These are phyloP conservation scores for Colletotrichum agaves DNA, from an alignment of 2,329 filamentous ascomycete genomes.

Conservation along the genomic window DNA sequence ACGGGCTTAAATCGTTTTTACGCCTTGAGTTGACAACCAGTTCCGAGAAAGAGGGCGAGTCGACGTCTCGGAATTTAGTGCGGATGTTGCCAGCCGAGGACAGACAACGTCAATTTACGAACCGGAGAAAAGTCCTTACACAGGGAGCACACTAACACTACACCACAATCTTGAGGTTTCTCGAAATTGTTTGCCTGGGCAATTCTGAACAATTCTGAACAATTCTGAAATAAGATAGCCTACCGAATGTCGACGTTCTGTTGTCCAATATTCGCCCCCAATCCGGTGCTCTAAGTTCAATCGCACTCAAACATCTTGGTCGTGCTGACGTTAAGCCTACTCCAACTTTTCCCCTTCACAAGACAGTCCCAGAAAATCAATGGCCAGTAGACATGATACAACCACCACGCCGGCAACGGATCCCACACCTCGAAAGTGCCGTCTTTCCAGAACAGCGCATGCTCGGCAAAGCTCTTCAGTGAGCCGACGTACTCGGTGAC, in stretches of 20 bases:
- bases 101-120: too few species aligned
- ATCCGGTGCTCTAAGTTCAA: not conserved
- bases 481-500: constrained; percentile 26
- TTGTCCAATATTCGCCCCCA: too few species aligned
- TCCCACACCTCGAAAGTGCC: constrained; percentile 65
- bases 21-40: not conserved
- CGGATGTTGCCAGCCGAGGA: too few species aligned
- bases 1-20: not conserved
- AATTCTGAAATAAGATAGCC: too few species aligned
- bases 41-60: too few species aligned
- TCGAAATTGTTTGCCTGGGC: too few species aligned
- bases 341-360: constrained; percentile 65
- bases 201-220: too few species aligned
- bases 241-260: too few species aligned
- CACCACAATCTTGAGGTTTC: too few species aligned
- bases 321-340: constrained; percentile 75
- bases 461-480: constrained; percentile 46
- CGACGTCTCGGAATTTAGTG: too few species aligned
- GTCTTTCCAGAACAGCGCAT: constrained; percentile 63
- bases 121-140: too few species aligned
- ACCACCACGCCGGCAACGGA: constrained; percentile 66
- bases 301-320: constrained; percentile 47
- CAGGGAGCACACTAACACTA: too few species aligned
- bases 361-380: constrained; percentile 57
- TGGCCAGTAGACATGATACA: constrained; percentile 68